These are phyloP conservation scores for Fusarium piperis DNA, from an alignment of 2,329 filamentous ascomycete species.

Conservation along the genomic window DNA sequence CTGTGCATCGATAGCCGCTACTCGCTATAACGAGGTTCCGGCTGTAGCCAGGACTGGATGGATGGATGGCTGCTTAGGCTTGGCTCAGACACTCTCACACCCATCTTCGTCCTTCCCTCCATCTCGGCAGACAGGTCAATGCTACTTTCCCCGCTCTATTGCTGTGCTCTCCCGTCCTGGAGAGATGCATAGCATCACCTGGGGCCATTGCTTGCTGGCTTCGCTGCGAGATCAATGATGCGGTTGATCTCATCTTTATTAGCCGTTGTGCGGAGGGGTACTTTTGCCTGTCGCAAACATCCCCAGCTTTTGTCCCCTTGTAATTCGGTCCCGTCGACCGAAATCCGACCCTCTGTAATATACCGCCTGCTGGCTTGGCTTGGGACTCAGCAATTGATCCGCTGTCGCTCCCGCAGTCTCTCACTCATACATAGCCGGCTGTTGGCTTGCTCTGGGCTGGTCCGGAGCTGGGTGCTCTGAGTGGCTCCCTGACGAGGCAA, in stretches of 20 bases:
- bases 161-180: constrained; percentile 1
- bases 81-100: constrained; percentile 7
- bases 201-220: constrained; percentile 1
- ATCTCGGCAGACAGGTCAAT: constrained; percentile 21
- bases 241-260: background rate
- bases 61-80: constrained; percentile 6
- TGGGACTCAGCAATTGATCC: constrained; percentile 16
- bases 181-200: constrained; percentile 5
- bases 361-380: constrained; percentile 3
- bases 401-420: background rate
- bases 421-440: background rate
- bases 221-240: background rate
- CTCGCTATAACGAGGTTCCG: background rate
- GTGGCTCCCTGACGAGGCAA: constrained; percentile 27
- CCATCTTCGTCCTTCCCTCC: background rate
- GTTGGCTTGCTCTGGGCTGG: constrained; percentile 8
- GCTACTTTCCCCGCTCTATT: constrained; percentile 39
- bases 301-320: background rate
- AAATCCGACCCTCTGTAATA: background rate
- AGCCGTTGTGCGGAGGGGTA: background rate
- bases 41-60: background rate
- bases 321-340: background rate
- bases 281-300: background rate
- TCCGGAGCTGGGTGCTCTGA: background rate
- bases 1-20: background rate